Base-by-base conservation (phyloP, 805 yeast species). In the Kodamaea sagamina region DNA sequence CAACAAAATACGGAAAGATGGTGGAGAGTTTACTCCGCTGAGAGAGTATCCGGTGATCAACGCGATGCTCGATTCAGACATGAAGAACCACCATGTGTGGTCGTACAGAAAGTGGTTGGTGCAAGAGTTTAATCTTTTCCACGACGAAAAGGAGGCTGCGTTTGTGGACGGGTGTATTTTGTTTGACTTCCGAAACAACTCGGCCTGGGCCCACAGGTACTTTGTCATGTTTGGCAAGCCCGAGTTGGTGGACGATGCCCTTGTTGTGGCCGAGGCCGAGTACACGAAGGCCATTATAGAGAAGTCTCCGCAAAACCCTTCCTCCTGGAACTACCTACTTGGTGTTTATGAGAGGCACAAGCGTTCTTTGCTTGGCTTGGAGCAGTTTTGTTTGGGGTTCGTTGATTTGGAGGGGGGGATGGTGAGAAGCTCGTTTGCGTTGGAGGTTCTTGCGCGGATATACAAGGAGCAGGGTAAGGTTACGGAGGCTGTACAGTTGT, bases 71-170 rank as follows among this genome's bases (percentile, higher is more conserved):
- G 78, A 76, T 9, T 84, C 81, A 38, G 99, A 93, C 57, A 61
- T 83, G 4, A 93, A 93, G 58, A 93, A 93, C 67, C 95, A 93
- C 62, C 99, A 93, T 55, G 97, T 90, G 4, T 93, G 99, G 98
- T 79, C 96, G 1, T 88, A 89, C 54, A 68, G 92, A 41, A 85
- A 86, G 53, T 90, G 97, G 97, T 65, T 87, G 16, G 83, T 85
- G 7, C 69, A 73, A 27, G 70, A 69, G 51, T 84, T 83, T 49
- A 59, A 69, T 1, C 67, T 79, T 31, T 81, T 65, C 52, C 43
- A 51, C 13, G 63, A 68, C 32, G 55, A 54, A 18, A 59, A 63
- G 27, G 95, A 89, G 57, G 48, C 81, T 11, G 57, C 55, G 4
- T 84, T 78, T 56, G 74, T 79, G 0, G 69, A 74, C 4, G 44